Base-by-base conservation (phyloP, 306 rosid genomes). In the Cucurbita pepo region DNA sequence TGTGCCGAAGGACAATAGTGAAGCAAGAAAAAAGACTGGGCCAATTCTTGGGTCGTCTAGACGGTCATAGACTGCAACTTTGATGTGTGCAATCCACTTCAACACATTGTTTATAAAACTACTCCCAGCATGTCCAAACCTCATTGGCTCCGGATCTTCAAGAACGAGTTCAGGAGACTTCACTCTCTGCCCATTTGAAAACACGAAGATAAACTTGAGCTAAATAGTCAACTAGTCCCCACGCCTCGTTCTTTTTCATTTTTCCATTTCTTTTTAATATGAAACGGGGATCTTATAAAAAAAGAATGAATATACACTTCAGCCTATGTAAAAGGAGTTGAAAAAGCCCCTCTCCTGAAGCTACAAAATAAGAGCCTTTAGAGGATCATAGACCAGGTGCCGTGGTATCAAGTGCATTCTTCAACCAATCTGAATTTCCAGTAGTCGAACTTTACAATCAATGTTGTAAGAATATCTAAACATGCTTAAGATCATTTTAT, bases 31-130 rank as follows among this genome's bases (percentile, higher is more conserved):
- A 80, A 94, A 78, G 72, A 72, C 65, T 4, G 97, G 97, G 80
- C 97, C 99, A 65, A 89, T 74, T 81, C 97, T 87, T 43, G 99
- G 99, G 80, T 94, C 99, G 19, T 79, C 86, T 14, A 79, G 73
- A 55, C 79, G 76, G 69, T 80, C 87, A 72, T 69, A 70, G 77
- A 85, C 72, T 81, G 88, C 80, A 45, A 74, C 65, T 78, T 83
- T 54, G 37, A 76, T 43, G 77, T 78, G 76, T 18, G 56, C 76
- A 77, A 83, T 47, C 43, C 53, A 22, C 84, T 81, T 86, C 58
- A 90, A 30, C 6, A 54, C 56, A 73, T 65, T 82, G 69, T 74
- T 53, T 58, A 86, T 71, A 66, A 88, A 81, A 74, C 84, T 55
- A 55, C 67, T 81, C 70, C 85, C 89, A 54, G 72, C 81, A 58